Percentiles rank a stretch among this genome's conserved stretches.
These are phyloP conservation scores for Ophiostoma ulmi DNA, from an alignment of 2,329 filamentous ascomycete species.

Conservation along the genomic window DNA sequence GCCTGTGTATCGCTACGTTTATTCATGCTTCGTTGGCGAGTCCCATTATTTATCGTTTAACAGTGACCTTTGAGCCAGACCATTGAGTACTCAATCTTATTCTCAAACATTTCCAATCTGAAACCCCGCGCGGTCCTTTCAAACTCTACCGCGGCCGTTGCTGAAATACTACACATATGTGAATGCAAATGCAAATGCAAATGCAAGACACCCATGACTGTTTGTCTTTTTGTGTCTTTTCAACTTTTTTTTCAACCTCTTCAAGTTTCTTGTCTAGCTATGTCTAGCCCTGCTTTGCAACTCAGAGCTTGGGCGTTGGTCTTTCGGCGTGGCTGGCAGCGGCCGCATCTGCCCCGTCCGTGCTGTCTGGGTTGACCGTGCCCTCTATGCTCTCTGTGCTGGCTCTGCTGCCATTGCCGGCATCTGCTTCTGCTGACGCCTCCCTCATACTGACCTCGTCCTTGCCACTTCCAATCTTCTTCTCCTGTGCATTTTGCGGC, in stretches of 20 bases:
- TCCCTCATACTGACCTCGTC: neutral
- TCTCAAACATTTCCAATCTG: neutral
- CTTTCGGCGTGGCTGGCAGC: neutral
- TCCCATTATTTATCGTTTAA: too few species aligned
- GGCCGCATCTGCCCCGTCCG: neutral
- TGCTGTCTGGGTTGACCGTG: neutral
- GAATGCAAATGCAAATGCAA: neutral
- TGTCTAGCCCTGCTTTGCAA: neutral
- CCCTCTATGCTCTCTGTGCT: neutral
- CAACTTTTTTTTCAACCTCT: neutral
- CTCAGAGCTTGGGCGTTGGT: slow-evolving; percentile 5
- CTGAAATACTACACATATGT: slow-evolving; percentile 6
- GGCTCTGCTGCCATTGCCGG: neutral
- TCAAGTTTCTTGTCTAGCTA: neutral
- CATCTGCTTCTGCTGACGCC: neutral
- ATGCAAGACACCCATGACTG: neutral
- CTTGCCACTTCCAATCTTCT: neutral
- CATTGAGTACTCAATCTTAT: neutral
- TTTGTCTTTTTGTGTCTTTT: neutral
- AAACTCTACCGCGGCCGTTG: neutral
- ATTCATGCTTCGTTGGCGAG: too few species aligned
- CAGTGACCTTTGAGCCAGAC: too few species aligned
- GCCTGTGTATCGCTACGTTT: too few species aligned
- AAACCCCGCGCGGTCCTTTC: neutral
- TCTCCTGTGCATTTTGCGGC: neutral